Base-by-base conservation (phyloP, 441 rosid genomes). In the Syzygium malaccense region DNA sequence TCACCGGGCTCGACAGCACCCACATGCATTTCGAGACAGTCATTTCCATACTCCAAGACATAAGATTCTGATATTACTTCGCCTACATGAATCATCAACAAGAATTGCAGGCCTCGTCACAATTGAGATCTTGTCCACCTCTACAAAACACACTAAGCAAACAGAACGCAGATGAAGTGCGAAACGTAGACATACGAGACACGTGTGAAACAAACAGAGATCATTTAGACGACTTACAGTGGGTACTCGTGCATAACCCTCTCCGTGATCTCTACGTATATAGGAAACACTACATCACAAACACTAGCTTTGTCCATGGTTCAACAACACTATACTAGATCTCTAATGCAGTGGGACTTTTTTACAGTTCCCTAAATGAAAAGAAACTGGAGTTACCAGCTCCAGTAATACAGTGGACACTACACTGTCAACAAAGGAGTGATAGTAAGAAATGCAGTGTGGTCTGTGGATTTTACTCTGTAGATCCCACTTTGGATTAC, bases 21-120 rank as follows among this genome's bases (percentile, higher is more conserved):
- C 19, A 95, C 94, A 56, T 97, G 99, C 98, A 98, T 95, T 93
- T 96, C 97, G n/a, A 98, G 91, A 85, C 99, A 93, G 90, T 98
- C 99, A 8, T 92, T 93, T 86, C 99, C 99, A 86, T 98, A 97
- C 91, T 98, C 99, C 49, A 98, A 94, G 86, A 89, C 98, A 53
- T 98, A 98, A 32, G 92, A 87, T 91, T 98, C 98, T 6, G 95
- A 94, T 55, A 98, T 95, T 60, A 95, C 98, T 89, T 94, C 92
- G 87, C 98, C 99, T 98, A 89, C 15, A 91, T 88, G 55, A 33
- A 86, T 55, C 37, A 60, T 58, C 54, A 86, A 88, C 58, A 51
- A 32, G 64, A 17, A 85, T 58, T 33, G 83, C 3, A 75, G 53
- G 83, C 53, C 51, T 75, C 13, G 17, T 75, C 51, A 23, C 53